A percentile compares a stretch with the other conserved stretches of the same genome.
Evolutionary conservation across 225 moss, liverwort and hornwort species (phyloP).

Genomic region (Rhytidiadelphus loreus): DNA sequence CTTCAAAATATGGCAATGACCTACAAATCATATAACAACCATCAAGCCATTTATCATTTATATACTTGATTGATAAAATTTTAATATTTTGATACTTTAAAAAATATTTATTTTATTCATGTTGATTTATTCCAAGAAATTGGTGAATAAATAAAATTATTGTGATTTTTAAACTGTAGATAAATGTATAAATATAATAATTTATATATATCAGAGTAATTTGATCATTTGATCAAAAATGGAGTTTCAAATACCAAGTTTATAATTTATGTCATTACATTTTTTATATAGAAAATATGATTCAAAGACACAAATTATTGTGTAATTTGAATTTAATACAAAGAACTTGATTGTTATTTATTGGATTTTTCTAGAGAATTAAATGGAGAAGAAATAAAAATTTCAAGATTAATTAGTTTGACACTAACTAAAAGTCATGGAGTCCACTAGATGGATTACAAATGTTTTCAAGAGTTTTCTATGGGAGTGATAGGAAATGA

Average conservation of each 20-base stretch:
- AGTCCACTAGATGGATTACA: background rate
- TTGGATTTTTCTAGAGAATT: background rate
- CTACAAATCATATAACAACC: too few species aligned
- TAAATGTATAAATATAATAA: background rate
- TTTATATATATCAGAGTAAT: background rate
- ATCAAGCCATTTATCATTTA: too few species aligned
- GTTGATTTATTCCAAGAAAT: background rate
- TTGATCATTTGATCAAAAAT: background rate
- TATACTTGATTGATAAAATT: too few species aligned
- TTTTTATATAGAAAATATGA: background rate
- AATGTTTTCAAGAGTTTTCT: background rate
- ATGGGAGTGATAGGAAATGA: accelerated
- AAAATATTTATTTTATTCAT: too few species aligned
- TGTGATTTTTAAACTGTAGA: background rate
- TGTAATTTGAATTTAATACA: background rate
- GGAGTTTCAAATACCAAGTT: background rate
- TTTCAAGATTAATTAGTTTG: background rate
- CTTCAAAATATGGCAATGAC: background rate
- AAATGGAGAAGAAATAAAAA: accelerated
- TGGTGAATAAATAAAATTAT: background rate
- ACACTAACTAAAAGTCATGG: accelerated
- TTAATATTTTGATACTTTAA: too few species aligned
- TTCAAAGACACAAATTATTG: background rate
- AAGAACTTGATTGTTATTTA: background rate
- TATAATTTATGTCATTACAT: background rate